Base-by-base conservation (phyloP, 73 alveolate species). In the Paramecium octaurelia region DNA sequence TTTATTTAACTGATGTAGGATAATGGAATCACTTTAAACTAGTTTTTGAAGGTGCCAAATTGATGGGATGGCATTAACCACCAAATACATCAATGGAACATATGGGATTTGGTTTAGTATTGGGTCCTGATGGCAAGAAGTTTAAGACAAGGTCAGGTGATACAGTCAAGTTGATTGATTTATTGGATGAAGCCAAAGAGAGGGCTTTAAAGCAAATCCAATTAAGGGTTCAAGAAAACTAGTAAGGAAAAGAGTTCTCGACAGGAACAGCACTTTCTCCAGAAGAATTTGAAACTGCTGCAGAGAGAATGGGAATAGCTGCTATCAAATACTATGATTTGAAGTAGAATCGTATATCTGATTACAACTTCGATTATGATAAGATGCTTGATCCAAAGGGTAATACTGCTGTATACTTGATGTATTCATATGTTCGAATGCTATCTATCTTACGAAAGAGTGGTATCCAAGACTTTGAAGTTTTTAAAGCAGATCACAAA, bases 321-420 rank as follows among this genome's bases (percentile, higher is more conserved):
- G 99, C 99, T 2, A 97, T 99, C 70, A 99, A 99, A 96, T 99
- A 99, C 92, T 99, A 92, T 95, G 99, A 99, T 92, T 95, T 99
- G 44, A 97, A 98, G 69, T 99, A 99, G 93, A 98, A 98, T 96
- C 92, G 99, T 48, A 94, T 97, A 24, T 93, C 99, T 18, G 97
- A 98, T 88, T 99, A 99, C 93, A 96, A 76, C 27, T 99, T 98
- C 94, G 95, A 97, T 85, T 98, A 95, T 92, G 99, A 98, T 92
- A 96, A 97, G 97, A 98, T 99, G 99, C 97, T 99, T 58, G 99
- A 99, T 91, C 99, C 99, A 60, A 97, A 97, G 71, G 99, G 99
- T 29, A 98, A 99, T 97, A 99, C 99, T 36, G 99, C 99, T 20
- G 99, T 99, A 18, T 99, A 98, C 89, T 92, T 99, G 36, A 98